phyloP scores from a whole-genome alignment of 2,329 filamentous ascomycete species.

The Colletotrichum costaricense region DNA sequence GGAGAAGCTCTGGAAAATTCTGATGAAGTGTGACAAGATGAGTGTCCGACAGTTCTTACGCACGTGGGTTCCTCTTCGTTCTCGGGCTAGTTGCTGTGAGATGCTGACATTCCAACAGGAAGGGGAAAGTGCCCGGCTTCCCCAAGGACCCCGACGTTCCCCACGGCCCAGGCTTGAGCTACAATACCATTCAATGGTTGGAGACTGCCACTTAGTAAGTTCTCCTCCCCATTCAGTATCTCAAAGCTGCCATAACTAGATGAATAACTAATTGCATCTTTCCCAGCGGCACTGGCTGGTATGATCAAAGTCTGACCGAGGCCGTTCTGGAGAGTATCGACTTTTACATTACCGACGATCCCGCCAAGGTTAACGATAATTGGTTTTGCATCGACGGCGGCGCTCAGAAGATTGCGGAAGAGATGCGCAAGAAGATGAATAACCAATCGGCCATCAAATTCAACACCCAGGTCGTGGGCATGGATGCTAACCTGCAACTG shows the following conservation, averaged over 20 bases:
- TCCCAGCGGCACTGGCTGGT: background rate
- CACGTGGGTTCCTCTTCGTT: background rate
- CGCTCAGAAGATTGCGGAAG: background rate
- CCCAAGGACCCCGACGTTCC: too few relatives aligned
- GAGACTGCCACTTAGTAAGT: background rate
- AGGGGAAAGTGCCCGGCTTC: background rate
- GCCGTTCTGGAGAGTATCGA: background rate
- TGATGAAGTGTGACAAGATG: background rate
- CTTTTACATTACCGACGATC: background rate
- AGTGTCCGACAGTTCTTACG: background rate
- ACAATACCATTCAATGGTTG: background rate
- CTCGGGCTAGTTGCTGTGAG: background rate
- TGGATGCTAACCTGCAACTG: background rate
- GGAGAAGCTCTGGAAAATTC: background rate
- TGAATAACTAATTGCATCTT: background rate
- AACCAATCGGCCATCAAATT: background rate
- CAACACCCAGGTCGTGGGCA: background rate
- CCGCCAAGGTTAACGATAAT: background rate
- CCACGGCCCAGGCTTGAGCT: background rate
- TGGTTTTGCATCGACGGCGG: background rate
- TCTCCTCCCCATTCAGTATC: background rate
- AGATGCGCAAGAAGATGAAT: background rate
- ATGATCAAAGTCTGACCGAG: background rate
- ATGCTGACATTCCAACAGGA: background rate
- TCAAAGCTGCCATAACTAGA: background rate